Evolutionary conservation across 2,329 filamentous ascomycete genomes (phyloP).

Genomic region (Zarea fungicola): DNA sequence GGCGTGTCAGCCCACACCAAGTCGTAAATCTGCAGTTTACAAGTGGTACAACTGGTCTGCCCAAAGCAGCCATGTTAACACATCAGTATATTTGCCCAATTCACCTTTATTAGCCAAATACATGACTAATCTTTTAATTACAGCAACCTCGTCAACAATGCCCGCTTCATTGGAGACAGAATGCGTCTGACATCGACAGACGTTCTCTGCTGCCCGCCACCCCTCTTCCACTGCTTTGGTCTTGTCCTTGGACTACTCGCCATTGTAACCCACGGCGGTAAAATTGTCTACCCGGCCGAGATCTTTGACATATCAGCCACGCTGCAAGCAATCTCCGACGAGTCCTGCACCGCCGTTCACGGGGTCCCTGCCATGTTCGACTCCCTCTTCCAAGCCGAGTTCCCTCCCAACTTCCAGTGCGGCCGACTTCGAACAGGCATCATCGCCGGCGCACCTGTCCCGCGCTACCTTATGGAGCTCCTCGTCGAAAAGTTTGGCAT

Average conservation of each 20-base stretch:
- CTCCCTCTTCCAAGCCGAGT: slow-evolving; percentile 48
- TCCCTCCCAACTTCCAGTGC: slow-evolving; percentile 37
- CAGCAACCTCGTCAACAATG: slow-evolving; percentile 59
- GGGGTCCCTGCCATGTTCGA: slow-evolving; percentile 85
- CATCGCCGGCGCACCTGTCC: slow-evolving; percentile 73
- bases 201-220: slow-evolving; percentile 73
- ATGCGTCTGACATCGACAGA: slow-evolving; percentile 64
- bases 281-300: slow-evolving; percentile 71
- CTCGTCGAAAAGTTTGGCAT: slow-evolving; percentile 69
- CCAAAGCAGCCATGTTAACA: slow-evolving; percentile 71
- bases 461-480: slow-evolving; percentile 67
- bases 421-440: slow-evolving; percentile 66
- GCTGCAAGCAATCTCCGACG: slow-evolving; percentile 60
- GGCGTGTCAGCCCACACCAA: slow-evolving; percentile 56
- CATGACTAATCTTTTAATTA: slow-evolving; percentile 10
- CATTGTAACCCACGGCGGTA: slow-evolving; percentile 66
- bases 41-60: slow-evolving; percentile 66
- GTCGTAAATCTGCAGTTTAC: slow-evolving; percentile 73
- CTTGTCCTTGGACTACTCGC: slow-evolving; percentile 72
- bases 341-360: slow-evolving; percentile 68
- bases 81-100: slow-evolving; percentile 47
- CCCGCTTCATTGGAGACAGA: slow-evolving; percentile 66
- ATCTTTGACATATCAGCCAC: slow-evolving; percentile 65
- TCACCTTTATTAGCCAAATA: neutral
- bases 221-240: slow-evolving; percentile 82